Evolutionary conservation across 768 basidiomycete genomes (phyloP).

Genomic region (Mycena chlorophos): DNA sequence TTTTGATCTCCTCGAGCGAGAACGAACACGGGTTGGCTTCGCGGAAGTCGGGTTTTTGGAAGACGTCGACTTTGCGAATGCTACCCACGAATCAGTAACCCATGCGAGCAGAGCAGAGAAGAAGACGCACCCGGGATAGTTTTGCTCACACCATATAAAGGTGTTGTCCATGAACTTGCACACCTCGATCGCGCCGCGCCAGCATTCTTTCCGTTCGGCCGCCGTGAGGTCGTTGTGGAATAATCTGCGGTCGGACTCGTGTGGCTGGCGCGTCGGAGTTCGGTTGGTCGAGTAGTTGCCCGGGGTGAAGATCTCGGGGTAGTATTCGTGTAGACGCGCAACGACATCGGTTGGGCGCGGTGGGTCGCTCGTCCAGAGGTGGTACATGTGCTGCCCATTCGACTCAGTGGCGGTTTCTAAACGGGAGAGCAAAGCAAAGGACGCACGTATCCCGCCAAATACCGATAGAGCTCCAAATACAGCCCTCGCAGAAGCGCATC

Average conservation of each 20-base stretch:
- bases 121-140: not conserved
- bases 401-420: not conserved
- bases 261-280: too few relatives aligned
- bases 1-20: not conserved
- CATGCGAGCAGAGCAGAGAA: not conserved
- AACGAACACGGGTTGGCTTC: conserved; percentile 3
- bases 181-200: conserved; percentile 1
- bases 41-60: conserved; percentile 9
- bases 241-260: not conserved
- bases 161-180: conserved; percentile 10
- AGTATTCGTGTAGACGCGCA: conserved; percentile 18
- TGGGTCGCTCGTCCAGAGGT: conserved; percentile 11
- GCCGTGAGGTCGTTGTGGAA: conserved; percentile 13
- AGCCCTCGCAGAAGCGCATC: not conserved
- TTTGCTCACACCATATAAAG: conserved; percentile 1
- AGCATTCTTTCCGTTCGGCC: not conserved
- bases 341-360: conserved; percentile 7
- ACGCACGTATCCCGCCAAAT: conserved; percentile 10
- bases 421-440: not conserved
- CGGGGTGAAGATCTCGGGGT: conserved; percentile 9
- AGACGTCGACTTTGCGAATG: not conserved
- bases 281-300: not conserved
- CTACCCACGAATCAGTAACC: not conserved
- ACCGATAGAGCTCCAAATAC: conserved; percentile 9
- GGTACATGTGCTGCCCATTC: conserved; percentile 16